Percentiles rank a stretch among this genome's conserved stretches.
Evolutionary conservation across 1,284 basidiomycete genomes (phyloP).

Genomic region (Ceratobasidium sp.): DNA sequence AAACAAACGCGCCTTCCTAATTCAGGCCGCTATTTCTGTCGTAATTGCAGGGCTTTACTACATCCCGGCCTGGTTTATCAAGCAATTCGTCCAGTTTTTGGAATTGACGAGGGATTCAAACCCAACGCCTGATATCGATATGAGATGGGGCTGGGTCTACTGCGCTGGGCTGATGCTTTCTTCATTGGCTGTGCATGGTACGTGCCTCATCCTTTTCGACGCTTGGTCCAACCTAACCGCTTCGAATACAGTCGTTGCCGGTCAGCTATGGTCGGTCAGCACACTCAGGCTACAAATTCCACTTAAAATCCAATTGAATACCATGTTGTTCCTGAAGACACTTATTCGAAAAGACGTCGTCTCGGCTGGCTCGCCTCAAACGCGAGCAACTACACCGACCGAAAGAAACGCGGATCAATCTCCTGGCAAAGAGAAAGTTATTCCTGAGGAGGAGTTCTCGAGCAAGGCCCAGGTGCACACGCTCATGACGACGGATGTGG

Average conservation of each 20-base stretch:
- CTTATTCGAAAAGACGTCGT: conserved; percentile 89
- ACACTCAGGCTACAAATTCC: conserved; percentile 76
- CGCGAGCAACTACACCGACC: conserved; percentile 50
- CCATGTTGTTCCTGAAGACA: conserved; percentile 89
- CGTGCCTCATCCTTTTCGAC: conserved; percentile 52
- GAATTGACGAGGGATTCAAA: conserved; percentile 66
- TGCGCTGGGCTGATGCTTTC: conserved; percentile 76
- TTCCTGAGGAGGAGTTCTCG: conserved; percentile 77
- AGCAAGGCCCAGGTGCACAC: conserved; percentile 93
- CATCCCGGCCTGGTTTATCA: conserved; percentile 81
- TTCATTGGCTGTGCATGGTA: conserved; percentile 72
- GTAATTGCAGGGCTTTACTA: conserved; percentile 80
- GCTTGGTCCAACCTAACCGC: conserved; percentile 52
- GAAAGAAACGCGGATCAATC: conserved; percentile 50
- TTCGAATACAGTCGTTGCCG: conserved; percentile 29
- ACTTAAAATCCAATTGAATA: conserved; percentile 85
- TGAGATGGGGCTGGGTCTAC: conserved; percentile 65
- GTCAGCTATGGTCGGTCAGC: conserved; percentile 64
- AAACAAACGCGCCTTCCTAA: conserved; percentile 62
- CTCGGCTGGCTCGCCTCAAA: conserved; percentile 59
- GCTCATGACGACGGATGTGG: conserved; percentile 90
- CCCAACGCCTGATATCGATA: conserved; percentile 54
- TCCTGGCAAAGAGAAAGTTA: conserved; percentile 53
- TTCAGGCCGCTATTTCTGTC: conserved; percentile 70
- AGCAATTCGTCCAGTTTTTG: conserved; percentile 77